phyloP scores from a whole-genome alignment of 148 eudicot species.

The Oxyria digyna region DNA sequence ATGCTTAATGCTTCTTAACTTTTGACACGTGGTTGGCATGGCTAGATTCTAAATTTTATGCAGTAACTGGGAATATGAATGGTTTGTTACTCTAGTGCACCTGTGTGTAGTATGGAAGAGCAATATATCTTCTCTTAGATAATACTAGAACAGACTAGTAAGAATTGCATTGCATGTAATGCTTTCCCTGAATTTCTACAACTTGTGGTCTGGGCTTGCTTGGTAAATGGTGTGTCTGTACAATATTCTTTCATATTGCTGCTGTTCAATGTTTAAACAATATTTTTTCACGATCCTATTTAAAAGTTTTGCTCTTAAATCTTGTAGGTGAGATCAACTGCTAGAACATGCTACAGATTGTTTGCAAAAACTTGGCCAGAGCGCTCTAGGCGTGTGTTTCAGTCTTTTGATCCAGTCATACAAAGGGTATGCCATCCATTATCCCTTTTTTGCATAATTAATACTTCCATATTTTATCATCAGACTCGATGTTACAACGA shows the following conservation, averaged over 20 bases:
- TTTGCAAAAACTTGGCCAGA: conserved; percentile 99
- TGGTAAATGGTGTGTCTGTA: background rate
- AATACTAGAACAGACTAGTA: background rate
- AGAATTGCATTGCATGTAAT: background rate
- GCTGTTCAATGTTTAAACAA: background rate
- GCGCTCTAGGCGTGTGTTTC: conserved; percentile 76
- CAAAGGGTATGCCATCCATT: conserved; percentile 55
- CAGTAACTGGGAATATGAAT: background rate
- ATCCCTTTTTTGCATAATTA: background rate
- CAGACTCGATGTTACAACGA: background rate
- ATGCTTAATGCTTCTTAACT: background rate
- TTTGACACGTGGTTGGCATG: background rate
- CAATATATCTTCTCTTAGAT: background rate
- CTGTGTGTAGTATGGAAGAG: background rate
- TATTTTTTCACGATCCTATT: background rate
- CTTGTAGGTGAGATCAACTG: conserved; percentile 82
- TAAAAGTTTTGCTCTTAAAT: background rate
- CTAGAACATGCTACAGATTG: conserved; percentile 92
- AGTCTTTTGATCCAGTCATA: conserved; percentile 82
- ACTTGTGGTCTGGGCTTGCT: background rate
- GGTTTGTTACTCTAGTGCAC: background rate
- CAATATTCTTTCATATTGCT: background rate
- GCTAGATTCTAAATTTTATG: background rate
- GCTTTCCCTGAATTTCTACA: background rate
- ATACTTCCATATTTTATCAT: background rate